phyloP scores from a whole-genome alignment of 495 filamentous ascomycete genomes.

The Neurospora terricola region DNA sequence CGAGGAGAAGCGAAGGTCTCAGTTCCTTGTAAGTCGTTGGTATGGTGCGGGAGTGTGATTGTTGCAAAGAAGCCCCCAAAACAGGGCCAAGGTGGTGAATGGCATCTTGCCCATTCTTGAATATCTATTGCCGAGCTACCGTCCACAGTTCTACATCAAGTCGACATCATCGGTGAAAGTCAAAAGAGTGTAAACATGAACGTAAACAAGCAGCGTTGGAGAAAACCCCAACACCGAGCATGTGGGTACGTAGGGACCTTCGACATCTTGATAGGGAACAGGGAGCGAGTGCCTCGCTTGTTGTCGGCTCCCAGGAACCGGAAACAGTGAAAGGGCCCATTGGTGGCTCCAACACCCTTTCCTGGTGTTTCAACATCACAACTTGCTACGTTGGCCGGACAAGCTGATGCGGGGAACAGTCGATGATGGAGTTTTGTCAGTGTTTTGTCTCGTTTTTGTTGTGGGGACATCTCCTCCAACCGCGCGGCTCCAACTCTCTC shows the following conservation, averaged over 20 bases:
- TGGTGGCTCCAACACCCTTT: neutral
- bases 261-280: neutral
- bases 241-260: neutral
- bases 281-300: neutral
- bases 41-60: neutral
- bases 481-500: neutral
- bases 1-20: neutral
- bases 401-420: neutral
- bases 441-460: neutral
- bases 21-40: neutral
- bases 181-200: neutral
- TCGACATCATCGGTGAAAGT: neutral
- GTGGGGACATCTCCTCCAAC: neutral
- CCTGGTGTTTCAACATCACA: neutral
- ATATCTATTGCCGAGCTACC: neutral
- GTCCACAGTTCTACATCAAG: neutral
- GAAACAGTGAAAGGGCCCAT: neutral
- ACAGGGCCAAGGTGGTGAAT: neutral
- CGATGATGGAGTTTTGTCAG: neutral
- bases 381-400: neutral
- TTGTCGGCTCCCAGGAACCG: neutral
- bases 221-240: neutral
- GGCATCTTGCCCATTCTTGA: neutral
- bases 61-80: neutral
- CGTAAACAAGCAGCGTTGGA: neutral